Base-by-base conservation (phyloP, 2,329 filamentous ascomycete genomes). In the Stemphylium beticola region DNA sequence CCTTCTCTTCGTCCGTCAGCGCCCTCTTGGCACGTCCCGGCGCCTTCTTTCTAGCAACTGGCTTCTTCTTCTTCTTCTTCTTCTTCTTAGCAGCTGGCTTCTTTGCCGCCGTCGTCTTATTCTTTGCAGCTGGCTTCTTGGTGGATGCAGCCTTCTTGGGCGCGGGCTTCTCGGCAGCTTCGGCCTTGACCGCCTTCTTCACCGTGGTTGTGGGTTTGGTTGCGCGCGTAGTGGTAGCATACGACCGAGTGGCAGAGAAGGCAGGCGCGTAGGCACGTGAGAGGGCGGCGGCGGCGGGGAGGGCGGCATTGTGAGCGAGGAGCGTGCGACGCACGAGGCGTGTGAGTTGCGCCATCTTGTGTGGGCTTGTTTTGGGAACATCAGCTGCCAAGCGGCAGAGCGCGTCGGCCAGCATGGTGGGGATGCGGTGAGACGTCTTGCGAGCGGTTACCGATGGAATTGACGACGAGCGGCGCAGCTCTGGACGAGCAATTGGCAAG, bases 311-410 rank as follows among this genome's bases (percentile, higher is more conserved):
- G 66, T 58, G 67, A 44, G 59, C 50, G 46, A 63, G 43, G 20
- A 68, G 55, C 32, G 43, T 39, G 57, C 63, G 62, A 38, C 67
- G 68, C 51, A 74, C 55, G 53, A 69, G 58, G 55, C 65, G 63
- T 47, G 69, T 65, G 52, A 74, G 65, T 58, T 72, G 72, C 43
- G 72, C 60, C 52, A 75, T 67, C 64, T 73, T 60, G 68, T 69
- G 72, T 62, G 73, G 61, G 55, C 67, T 62, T 68, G 66, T 67
- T 65, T 65, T 73, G 63, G 72, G 67, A 40, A 66, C 62, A 52
- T 72, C 67, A 32, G 65, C 67, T 54, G 72, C 68, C 62, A 75
- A 61, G 65, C 72, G 74, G 56, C 64, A 66, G 63, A 76, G 67
- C 51, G 68, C 57, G 61, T 70, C 62, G 56, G 69, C 68, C 57